phyloP scores from a whole-genome alignment of 2,329 filamentous ascomycete genomes.

The Calonectria ilicicola region DNA sequence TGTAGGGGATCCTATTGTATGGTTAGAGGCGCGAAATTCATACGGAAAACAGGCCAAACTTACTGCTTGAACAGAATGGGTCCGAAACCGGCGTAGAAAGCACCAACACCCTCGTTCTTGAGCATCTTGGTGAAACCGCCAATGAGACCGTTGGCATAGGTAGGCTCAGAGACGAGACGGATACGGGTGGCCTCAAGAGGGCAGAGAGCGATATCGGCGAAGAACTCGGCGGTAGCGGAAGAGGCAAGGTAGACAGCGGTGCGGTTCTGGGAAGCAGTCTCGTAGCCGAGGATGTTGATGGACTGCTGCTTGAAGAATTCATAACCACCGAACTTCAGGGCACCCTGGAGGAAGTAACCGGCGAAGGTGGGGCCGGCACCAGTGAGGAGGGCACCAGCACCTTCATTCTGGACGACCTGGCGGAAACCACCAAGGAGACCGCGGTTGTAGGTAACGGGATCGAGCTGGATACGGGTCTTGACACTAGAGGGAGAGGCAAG shows the following conservation, averaged over 20 bases:
- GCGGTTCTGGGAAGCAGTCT: slow-evolving; percentile 82
- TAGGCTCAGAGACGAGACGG: slow-evolving; percentile 89
- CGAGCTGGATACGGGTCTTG: slow-evolving; percentile 96
- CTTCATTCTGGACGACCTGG: slow-evolving; percentile 86
- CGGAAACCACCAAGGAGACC: slow-evolving; percentile 89
- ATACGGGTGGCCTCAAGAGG: slow-evolving; percentile 94
- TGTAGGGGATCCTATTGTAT: slow-evolving; percentile 80
- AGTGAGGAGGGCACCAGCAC: slow-evolving; percentile 86
- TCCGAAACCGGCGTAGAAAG: slow-evolving; percentile 93
- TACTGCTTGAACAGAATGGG: slow-evolving; percentile 77
- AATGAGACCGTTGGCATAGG: slow-evolving; percentile 83
- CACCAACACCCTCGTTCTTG: slow-evolving; percentile 84
- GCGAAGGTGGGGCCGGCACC: slow-evolving; percentile 87
- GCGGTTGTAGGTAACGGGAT: slow-evolving; percentile 88
- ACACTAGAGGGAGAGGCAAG: slow-evolving; percentile 67
- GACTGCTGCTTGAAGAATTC: slow-evolving; percentile 96
- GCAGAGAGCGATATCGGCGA: slow-evolving; percentile 86
- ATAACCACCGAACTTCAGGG: slow-evolving; percentile 94
- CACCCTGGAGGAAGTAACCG: slow-evolving; percentile 94
- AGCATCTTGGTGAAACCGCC: slow-evolving; percentile 86
- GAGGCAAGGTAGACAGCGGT: slow-evolving; percentile 84
- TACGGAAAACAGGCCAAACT: slow-evolving; percentile 31
- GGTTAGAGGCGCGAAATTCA: slow-evolving; percentile 32
- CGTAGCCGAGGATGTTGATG: slow-evolving; percentile 83
- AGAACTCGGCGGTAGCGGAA: slow-evolving; percentile 74